Base-by-base conservation (phyloP, 225 moss, liverwort and hornwort species). In the Straminergon stramineum region DNA sequence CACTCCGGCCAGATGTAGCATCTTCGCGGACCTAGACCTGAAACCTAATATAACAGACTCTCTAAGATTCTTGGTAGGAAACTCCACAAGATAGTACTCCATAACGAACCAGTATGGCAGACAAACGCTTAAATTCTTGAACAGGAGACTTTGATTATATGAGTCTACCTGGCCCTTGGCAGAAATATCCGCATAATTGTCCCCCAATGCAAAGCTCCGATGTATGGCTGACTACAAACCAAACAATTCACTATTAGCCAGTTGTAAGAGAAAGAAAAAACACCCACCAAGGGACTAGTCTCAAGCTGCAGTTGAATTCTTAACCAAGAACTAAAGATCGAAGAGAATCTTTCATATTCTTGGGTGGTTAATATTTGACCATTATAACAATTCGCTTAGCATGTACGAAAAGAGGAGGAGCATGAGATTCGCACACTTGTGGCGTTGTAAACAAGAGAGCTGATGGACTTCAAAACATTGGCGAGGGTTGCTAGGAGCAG, bases 151-250 rank as follows among this genome's bases (percentile, higher is more conserved):
- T 77, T 52, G 37, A 79, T 53, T 52, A 13, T 6, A 63, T 13
- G 57, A 77, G 39, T 79, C 53, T 90, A 96, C 98, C 99, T 97
- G 97, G 91, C 99, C 97, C 87, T 99, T 99, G n/a, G 97, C 97
- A 91, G 99, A 97, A 91, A 99, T 95, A 89, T 99, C 96, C 86
- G 97, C 96, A 89, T 94, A 92, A 82, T 97, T 99, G 88, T 96
- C 95, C 58, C 93, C 96, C 83, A 96, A 87, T 17, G 96, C 96
- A 93, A 99, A 99, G 92, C 96, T 99, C 90, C 95, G 95, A 88
- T 97, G 99, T 86, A 99, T 96, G 79, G 97, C 99, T 75, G 97
- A 95, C 98, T 98, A 91, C 48, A 86, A 62, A 88, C 80, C 84
- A 77, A 75, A 84, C 57, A 77, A 67, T 56, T 83, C 62, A 70